Evolutionary conservation across 2,329 filamentous ascomycete genomes (phyloP).

Genomic region (Tolypocladium capitatum): DNA sequence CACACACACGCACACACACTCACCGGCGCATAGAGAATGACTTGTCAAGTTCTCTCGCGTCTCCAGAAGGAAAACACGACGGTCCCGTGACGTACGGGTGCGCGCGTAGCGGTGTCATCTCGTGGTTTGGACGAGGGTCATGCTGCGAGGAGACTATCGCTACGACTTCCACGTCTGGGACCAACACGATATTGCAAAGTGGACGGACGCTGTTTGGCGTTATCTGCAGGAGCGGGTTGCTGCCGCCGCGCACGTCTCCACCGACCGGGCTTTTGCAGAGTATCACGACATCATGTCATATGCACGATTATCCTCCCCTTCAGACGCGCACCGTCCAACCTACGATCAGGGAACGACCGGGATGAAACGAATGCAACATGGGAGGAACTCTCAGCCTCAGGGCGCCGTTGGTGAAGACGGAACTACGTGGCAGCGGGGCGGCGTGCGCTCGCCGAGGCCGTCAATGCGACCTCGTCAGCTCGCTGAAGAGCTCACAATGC

Average conservation of each 20-base stretch:
- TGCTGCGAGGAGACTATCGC: background rate
- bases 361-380: background rate
- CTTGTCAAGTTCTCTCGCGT: constrained; percentile 1
- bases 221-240: background rate
- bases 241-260: background rate
- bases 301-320: background rate
- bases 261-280: background rate
- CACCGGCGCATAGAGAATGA: background rate
- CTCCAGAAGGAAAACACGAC: background rate
- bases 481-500: no score
- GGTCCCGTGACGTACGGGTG: background rate
- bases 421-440: background rate
- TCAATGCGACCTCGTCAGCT: background rate
- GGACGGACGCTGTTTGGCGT: background rate
- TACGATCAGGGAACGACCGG: background rate
- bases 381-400: background rate
- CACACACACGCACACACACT: background rate
- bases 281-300: background rate
- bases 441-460: background rate
- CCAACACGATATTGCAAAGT: background rate
- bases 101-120: background rate
- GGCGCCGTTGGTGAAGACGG: no score
- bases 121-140: background rate
- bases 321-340: background rate
- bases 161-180: background rate